Base-by-base conservation (phyloP, 768 basidiomycete species). In the Mycena venus region DNA sequence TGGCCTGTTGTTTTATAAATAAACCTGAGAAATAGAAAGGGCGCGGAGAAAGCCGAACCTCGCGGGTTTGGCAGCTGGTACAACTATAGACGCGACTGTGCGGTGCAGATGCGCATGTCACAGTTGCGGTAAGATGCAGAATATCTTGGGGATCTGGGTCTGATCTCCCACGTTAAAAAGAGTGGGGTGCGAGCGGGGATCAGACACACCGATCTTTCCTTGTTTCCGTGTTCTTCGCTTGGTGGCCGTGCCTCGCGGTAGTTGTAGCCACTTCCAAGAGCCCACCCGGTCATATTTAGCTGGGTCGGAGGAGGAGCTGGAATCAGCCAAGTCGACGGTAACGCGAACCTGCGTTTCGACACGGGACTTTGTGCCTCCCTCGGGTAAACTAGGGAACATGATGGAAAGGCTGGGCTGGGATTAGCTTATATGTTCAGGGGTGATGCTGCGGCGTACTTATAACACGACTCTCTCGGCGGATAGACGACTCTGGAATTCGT, bases 331-430 rank as follows among this genome's bases (percentile, higher is more conserved):
- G 79, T 96, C 94, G 44, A 98, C 87, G 4, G 93, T 91, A 47
- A 97, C 90, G 80, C 96, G 92, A 60, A 98, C 92, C 86, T 98
- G 96, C 3, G 96, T 98, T 82, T 98, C 96, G n/a, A 98, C 96
- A 38, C 96, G 91, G 58, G 95, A 96, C 83, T 98, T 97, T 17
- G 96, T 93, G 29, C 96, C 96, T 53, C 87, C 85, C 77, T 91
- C 90, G 7, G 96, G 96, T 66, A 98, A 91, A 79, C 92, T 95
- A 25, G 95, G 94, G 51, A 96, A 91, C 81, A 95, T 87, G 70
- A 98, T 94, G 29, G 94, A 89, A 68, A 96, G 89, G 78, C 95
- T 96, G 63, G 44, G 25, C 12, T 31, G 32, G 62, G 19, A 38
- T 68, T 40, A 72, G 47, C 32, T 2, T 63, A 49, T 36, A 65